Evolutionary conservation across 1,284 basidiomycete species (phyloP).

Genomic region (Hypsizygus ulmarius): DNA sequence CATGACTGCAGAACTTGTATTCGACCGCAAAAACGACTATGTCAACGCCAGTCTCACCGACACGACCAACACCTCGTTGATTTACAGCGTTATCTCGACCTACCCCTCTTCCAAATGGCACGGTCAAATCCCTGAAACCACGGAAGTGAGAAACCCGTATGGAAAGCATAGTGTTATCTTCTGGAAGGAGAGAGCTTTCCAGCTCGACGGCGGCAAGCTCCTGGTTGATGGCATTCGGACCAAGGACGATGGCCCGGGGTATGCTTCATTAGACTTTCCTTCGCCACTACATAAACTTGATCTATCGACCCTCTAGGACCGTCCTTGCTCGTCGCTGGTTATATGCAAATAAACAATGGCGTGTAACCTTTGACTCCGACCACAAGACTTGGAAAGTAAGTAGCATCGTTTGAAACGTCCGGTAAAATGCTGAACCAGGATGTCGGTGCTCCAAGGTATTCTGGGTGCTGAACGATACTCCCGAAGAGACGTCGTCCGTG

Average conservation of each 20-base stretch:
- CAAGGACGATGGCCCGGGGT: conserved; percentile 1
- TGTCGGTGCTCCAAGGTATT: conserved; percentile 6
- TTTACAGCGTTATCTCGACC: background rate
- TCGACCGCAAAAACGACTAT: conserved; percentile 7
- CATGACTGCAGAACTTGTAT: background rate
- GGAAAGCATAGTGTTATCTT: background rate
- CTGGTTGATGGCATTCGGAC: background rate
- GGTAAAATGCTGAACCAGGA: background rate
- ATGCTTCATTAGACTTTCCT: background rate
- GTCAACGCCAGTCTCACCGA: background rate
- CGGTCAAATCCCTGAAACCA: background rate
- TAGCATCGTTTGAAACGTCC: too few relatives aligned
- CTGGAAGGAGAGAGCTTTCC: conserved; percentile 1
- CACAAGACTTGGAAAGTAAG: conserved; percentile 3
- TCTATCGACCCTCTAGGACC: background rate
- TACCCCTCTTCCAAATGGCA: background rate
- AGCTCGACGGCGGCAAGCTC: conserved; percentile 1
- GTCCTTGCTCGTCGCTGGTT: conserved; percentile 6
- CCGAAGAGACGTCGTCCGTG: conserved; percentile 1
- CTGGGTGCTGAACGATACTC: background rate
- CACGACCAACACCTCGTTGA: background rate
- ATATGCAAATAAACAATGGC: conserved; percentile 2
- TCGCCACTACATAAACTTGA: background rate
- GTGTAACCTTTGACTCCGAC: conserved; percentile 1
- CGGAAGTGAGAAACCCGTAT: background rate